These are phyloP conservation scores for Boletus rubescentipes DNA, from an alignment of 768 basidiomycete genomes.

Conservation along the genomic window DNA sequence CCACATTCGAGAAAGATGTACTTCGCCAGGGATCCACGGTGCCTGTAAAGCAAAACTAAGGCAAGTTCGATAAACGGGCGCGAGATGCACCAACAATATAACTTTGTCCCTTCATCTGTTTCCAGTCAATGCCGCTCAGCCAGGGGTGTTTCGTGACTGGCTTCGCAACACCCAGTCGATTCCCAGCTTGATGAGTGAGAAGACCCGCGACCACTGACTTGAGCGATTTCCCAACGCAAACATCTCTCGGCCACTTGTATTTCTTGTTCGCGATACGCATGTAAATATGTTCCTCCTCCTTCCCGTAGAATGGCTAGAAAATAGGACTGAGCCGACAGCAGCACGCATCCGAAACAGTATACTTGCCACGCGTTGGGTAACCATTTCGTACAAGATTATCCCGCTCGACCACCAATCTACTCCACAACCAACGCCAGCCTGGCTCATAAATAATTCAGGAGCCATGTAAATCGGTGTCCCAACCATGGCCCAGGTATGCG, in stretches of 20 bases:
- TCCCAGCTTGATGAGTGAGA: slow-evolving; percentile 34
- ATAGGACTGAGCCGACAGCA: background rate
- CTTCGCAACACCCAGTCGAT: slow-evolving; percentile 41
- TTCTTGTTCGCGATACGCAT: slow-evolving; percentile 28
- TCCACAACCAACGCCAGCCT: slow-evolving; percentile 25
- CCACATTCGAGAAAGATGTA: slow-evolving; percentile 35
- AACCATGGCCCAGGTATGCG: slow-evolving; percentile 33
- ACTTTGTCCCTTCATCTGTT: slow-evolving; percentile 39
- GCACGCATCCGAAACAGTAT: background rate
- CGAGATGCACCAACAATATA: slow-evolving; percentile 42
- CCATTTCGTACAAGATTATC: slow-evolving; percentile 52
- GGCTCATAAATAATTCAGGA: slow-evolving; percentile 42
- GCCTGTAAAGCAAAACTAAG: slow-evolving; percentile 33
- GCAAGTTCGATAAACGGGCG: background rate
- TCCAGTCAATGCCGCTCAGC: slow-evolving; percentile 48
- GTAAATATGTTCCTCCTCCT: slow-evolving; percentile 26
- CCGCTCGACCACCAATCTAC: slow-evolving; percentile 61
- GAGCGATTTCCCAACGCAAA: slow-evolving; percentile 39
- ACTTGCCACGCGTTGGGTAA: slow-evolving; percentile 37
- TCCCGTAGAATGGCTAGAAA: slow-evolving; percentile 29
- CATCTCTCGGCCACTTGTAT: slow-evolving; percentile 39
- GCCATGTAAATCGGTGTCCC: slow-evolving; percentile 52
- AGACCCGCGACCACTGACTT: slow-evolving; percentile 44
- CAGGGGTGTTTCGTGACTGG: slow-evolving; percentile 44
- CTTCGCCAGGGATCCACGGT: slow-evolving; percentile 38